A percentile compares a stretch with the other conserved stretches of the same genome.
phyloP scores from a whole-genome alignment of 2,329 filamentous ascomycete species.

The Microsporum audouinii region DNA sequence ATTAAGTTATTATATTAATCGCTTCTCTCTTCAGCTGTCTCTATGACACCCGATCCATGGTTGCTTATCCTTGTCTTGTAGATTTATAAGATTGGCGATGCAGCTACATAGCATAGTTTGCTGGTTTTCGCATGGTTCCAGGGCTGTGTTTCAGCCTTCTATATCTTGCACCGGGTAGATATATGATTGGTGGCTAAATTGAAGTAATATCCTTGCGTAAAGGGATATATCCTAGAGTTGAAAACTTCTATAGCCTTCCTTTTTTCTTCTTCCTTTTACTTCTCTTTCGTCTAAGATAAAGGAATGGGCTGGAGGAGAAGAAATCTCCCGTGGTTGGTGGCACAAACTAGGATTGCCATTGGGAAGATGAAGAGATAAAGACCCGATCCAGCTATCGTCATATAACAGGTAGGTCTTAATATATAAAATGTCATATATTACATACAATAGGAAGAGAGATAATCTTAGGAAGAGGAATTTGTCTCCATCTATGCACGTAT shows the following conservation, averaged over 20 bases:
- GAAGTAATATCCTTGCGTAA: background rate
- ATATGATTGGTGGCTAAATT: background rate
- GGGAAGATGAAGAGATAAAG: background rate
- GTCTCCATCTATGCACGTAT: background rate
- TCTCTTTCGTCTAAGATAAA: background rate
- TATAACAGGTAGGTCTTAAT: background rate
- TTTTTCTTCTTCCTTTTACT: background rate
- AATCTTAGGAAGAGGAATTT: background rate
- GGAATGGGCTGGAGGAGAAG: background rate
- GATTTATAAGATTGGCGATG: background rate
- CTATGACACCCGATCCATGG: background rate
- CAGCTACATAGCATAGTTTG: background rate
- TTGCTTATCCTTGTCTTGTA: background rate
- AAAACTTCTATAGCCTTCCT: background rate
- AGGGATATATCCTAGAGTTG: background rate
- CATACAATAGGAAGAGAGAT: background rate
- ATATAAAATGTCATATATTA: background rate
- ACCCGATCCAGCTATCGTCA: background rate
- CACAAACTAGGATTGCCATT: background rate
- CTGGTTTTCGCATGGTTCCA: background rate
- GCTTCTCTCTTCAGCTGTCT: background rate
- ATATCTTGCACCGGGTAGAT: background rate
- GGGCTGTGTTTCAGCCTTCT: constrained; percentile 2
- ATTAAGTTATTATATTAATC: background rate
- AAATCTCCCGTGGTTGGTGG: background rate